Evolutionary conservation across 768 basidiomycete genomes (phyloP), one percentile per base, ranked within the genome.

Genomic region (Leccinellum rugosiceps): DNA sequence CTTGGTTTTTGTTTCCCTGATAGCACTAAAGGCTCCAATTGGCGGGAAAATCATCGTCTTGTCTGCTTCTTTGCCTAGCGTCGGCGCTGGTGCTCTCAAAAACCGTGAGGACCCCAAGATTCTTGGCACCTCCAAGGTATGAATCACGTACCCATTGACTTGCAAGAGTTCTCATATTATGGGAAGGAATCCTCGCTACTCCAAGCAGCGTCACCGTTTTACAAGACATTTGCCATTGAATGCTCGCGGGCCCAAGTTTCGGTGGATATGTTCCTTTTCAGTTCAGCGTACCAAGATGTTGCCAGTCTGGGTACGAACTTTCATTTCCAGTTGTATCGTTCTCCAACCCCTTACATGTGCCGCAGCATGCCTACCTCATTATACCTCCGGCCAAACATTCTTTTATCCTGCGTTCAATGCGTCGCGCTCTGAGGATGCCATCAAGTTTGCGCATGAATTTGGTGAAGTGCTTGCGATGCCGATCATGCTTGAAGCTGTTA

Each of bases 361-460:
- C 46, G 31, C 56, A 94, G 93, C 92, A 13, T 94, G 85, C 68
- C 80, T 99, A 17, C 97, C 97, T 23, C 91, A 95, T 68, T 98
- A 99, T 73, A 99, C 97, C 10, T 92, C 94, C 54, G 97, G 97
- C 41, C 94, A 98, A 72, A 97, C 95, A 0, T 98, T 93, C 77
- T 95, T 95, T 71, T 99, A 98, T 72, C 97, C 96, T 41, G 94
- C 94, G 4, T 99, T 99, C 81, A 98, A 95, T 67, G 97, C 97
- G 11, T 83, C 85, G 2, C 83, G 94, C 44, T 83, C 92, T 3
- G 97, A 99, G 72, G 97, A 99, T 68, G 97, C 97, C 3, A 80
- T 97, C 75, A 98, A 98, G 75, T 98, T 99, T 67, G 95, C 96
- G 1, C 94, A 96, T 62, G 97, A 98, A 69, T 95, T 98, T 66